A percentile compares a stretch with the other conserved stretches of the same genome.
phyloP scores from a whole-genome alignment of 305 asterid genomes.

The Fraxinus latifolia region DNA sequence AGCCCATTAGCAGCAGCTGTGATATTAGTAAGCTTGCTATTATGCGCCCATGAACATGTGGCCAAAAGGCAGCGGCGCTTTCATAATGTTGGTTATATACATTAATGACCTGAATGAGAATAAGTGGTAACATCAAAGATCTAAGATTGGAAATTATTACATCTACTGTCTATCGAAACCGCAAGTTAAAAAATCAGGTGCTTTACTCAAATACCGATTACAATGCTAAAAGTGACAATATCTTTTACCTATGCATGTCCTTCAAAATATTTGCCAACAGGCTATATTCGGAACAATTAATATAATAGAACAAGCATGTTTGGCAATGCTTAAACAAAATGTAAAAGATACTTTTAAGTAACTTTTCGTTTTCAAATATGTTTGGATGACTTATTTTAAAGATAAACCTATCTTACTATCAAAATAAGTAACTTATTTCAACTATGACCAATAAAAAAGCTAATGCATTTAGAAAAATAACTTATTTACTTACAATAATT shows the following conservation, averaged over 20 bases:
- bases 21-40: slow-evolving; percentile 84
- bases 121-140: slow-evolving; percentile 5
- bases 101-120: slow-evolving; percentile 57
- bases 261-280: not conserved
- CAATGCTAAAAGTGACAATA: not conserved
- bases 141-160: not conserved
- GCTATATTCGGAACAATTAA: not conserved
- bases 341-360: not conserved
- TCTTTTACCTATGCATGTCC: not conserved
- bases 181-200: not conserved
- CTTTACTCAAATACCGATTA: not conserved
- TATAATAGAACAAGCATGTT: not conserved
- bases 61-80: slow-evolving; percentile 98
- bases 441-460: not conserved
- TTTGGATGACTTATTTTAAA: not conserved
- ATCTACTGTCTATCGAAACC: not conserved
- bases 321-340: not conserved
- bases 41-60: slow-evolving; percentile 85
- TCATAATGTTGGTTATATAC: slow-evolving; percentile 86
- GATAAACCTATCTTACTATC: not conserved
- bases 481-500: not conserved
- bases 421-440: not conserved
- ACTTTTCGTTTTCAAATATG: not conserved
- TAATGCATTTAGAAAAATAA: not conserved
- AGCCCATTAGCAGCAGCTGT: slow-evolving; percentile 79